Evolutionary conservation across 441 rosid genomes (phyloP), one percentile per base, ranked within the genome.

Genomic region (Aleurites moluccanus): DNA sequence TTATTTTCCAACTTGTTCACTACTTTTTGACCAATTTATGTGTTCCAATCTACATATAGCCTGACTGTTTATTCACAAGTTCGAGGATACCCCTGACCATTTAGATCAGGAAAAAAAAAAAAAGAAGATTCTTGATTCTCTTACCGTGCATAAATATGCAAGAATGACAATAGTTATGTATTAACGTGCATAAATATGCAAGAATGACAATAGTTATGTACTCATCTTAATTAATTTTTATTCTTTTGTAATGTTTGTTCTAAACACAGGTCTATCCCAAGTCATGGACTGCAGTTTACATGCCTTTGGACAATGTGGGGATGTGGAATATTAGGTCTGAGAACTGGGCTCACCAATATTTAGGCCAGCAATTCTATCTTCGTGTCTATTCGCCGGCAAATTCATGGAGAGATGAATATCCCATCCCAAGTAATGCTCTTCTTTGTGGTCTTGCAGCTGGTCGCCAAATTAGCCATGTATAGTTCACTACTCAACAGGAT

Each of bases 251-350:
- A 66, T 69, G 38, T 35, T 64, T 65, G 55, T 49, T 75, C 8
- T 64, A 21, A 52, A 35, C 63, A 40, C 84, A 94, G 96, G 99
- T 92, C 49, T 92, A 92, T 80, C 98, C 99, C 4, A 84, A 86
- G 74, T 92, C 98, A 64, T 91, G 97, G 97, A 89, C 91, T 6
- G 90, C 96, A 15, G 81, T 89, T 69, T 88, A 87, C 83, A 73
- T 91, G 86, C 82, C 96, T 20, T 64, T 91, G 73, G 94, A 91
- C 85, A 92, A 92, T 47, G 94, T 87, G 44, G 96, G 97, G 61
- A 91, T 92, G 93, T 92, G 97, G 97, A 92, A 89, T 76, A 33
- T 93, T 56, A 87, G 98, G 74, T 91, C 92, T 2, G 91, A 90
- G 85, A 83, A 84, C 73, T 93, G 93, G 95, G 86, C 78, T 21